Evolutionary conservation across 2,329 filamentous ascomycete species (phyloP).

Genomic region (Beauveria sp.): DNA sequence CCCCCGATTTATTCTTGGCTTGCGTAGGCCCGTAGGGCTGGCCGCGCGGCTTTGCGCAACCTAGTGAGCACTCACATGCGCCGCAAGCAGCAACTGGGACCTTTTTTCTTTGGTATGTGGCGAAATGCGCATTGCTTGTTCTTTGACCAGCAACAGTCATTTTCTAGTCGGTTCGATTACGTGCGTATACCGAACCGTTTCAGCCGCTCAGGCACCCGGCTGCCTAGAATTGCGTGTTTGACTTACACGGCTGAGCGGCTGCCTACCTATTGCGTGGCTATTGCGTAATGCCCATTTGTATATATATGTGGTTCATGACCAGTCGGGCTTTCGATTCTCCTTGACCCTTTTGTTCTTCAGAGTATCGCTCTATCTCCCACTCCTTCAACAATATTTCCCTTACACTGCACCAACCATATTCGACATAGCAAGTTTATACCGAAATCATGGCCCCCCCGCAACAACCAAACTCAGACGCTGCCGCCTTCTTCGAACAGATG

Average conservation of each 20-base stretch:
- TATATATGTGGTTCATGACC: background rate
- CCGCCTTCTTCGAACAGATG: constrained; percentile 20
- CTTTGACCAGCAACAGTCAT: background rate
- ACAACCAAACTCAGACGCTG: background rate
- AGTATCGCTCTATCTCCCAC: background rate
- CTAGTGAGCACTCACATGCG: background rate
- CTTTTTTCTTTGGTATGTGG: background rate
- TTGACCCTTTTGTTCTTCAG: background rate
- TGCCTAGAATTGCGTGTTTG: background rate
- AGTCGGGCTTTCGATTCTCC: background rate
- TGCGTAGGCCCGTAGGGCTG: constrained; percentile 10
- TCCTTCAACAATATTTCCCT: background rate
- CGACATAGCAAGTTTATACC: background rate
- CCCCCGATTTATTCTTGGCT: background rate
- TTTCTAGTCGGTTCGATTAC: constrained; percentile 5
- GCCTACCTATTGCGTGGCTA: background rate
- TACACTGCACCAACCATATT: background rate
- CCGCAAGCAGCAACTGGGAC: background rate
- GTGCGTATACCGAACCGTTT: background rate
- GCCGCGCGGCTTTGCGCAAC: constrained; percentile 6
- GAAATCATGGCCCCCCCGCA: background rate
- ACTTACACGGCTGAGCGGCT: background rate
- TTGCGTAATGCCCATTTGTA: background rate
- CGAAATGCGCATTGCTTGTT: background rate
- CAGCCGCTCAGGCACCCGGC: constrained; percentile 2